Evolutionary conservation across 805 yeast species (phyloP).

Genomic region (Kluyveromyces wickerhamii): DNA sequence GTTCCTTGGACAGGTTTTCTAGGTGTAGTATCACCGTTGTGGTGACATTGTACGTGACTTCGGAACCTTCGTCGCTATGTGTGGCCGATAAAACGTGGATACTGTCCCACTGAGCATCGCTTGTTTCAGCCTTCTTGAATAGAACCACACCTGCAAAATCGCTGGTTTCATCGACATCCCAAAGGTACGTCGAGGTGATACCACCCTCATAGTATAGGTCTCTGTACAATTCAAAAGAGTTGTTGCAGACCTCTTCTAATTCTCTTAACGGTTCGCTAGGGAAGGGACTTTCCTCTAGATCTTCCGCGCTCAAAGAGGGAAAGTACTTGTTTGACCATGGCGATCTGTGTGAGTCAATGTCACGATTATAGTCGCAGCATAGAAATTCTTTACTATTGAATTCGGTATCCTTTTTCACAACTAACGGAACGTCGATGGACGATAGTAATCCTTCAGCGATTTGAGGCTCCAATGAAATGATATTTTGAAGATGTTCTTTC

Average conservation of each 20-base stretch:
- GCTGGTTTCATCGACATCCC: conserved; percentile 64
- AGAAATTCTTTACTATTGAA: conserved; percentile 51
- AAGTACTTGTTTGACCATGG: conserved; percentile 79
- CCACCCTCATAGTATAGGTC: conserved; percentile 97
- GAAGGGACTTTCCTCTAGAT: conserved; percentile 60
- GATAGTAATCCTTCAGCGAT: conserved; percentile 82
- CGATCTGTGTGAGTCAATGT: conserved; percentile 84
- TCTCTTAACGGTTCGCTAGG: conserved; percentile 63
- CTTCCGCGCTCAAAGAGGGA: conserved; percentile 35
- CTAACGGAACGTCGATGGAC: conserved; percentile 79
- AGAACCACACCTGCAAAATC: conserved; percentile 85
- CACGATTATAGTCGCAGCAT: conserved; percentile 91
- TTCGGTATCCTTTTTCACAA: conserved; percentile 25
- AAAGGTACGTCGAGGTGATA: conserved; percentile 74
- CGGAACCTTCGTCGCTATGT: conserved; percentile 29
- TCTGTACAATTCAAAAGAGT: conserved; percentile 84
- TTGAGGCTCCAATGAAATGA: conserved; percentile 45
- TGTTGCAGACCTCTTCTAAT: conserved; percentile 76
- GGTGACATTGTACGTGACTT: conserved; percentile 61
- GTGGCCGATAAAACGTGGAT: conserved; percentile 83
- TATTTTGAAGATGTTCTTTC: conserved; percentile 36
- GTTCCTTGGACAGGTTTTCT: conserved; percentile 27
- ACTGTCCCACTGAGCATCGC: conserved; percentile 74
- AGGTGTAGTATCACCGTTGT: conserved; percentile 82
- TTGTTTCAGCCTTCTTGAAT: conserved; percentile 50